A percentile compares a stretch with the other conserved stretches of the same genome.
Evolutionary conservation across 2,329 filamentous ascomycete genomes (phyloP).

Genomic region (Fusarium tanahbumbuense): DNA sequence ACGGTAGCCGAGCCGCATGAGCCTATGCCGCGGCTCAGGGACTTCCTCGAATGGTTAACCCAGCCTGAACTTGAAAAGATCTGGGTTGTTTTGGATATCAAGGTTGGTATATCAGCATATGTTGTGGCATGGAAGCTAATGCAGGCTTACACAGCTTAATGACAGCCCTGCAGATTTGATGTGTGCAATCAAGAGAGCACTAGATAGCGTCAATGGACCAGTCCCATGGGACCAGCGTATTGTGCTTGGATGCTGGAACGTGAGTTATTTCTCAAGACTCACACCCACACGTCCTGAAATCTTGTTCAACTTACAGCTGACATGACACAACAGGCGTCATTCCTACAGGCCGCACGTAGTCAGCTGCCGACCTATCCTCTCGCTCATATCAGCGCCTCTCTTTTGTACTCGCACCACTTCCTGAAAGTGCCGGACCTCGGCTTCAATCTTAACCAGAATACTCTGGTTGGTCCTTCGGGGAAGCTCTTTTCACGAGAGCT

Average conservation of each 20-base stretch:
- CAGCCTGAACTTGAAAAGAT: conserved; percentile 72
- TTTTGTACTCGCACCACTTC: conserved; percentile 77
- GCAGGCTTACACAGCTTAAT: conserved; percentile 64
- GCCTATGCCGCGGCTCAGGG: conserved; percentile 77
- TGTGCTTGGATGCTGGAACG: conserved; percentile 85
- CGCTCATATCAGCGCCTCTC: conserved; percentile 75
- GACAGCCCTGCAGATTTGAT: conserved; percentile 79
- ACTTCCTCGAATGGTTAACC: conserved; percentile 79
- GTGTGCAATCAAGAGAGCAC: conserved; percentile 71
- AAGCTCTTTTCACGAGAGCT: conserved; percentile 72
- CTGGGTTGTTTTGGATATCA: conserved; percentile 91
- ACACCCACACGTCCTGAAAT: background rate
- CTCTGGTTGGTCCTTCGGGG: conserved; percentile 76
- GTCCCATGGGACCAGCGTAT: conserved; percentile 78
- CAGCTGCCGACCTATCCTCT: conserved; percentile 73
- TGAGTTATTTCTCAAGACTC: conserved; percentile 50
- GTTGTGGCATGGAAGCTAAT: conserved; percentile 20
- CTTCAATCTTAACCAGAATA: conserved; percentile 80
- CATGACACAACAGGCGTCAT: conserved; percentile 65
- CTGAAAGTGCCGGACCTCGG: conserved; percentile 72
- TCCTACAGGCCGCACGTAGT: conserved; percentile 70
- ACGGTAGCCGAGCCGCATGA: conserved; percentile 76
- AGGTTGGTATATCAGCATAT: conserved; percentile 61
- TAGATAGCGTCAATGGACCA: conserved; percentile 63
- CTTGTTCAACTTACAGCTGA: conserved; percentile 6